Base-by-base conservation (phyloP, 2,329 filamentous ascomycete genomes). In the Botrytis fabae region DNA sequence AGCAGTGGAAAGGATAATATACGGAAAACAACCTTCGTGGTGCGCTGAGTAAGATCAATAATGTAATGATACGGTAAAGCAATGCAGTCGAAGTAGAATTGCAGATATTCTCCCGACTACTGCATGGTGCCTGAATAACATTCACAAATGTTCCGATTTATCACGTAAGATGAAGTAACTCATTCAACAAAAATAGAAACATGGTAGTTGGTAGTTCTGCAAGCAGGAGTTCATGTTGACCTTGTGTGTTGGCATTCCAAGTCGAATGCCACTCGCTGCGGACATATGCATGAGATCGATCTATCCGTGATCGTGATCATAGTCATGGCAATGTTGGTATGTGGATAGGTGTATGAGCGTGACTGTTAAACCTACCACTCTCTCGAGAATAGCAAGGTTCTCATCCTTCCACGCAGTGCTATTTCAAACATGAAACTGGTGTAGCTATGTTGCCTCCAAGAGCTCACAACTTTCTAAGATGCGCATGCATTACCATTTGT, bases 41-140 rank as follows among this genome's bases (percentile, higher is more conserved):
- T 72, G 65, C 44, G 62, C 70, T 72, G 62, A 72, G 51, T 72
- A 60, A 72, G 70, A 72, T 61, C 70, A 69, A 51, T 68, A 68
- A 62, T 28, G 62, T 68, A 42, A 65, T 38, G 18, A 51, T 46
- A 62, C 18, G 40, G 54, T 70, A 66, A 54, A 59, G 38, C 38
- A 59, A 71, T 66, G 51, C 70, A 35, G 6, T 57, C 42, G 20
- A 35, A 44, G 44, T 51, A 46, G 20, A 46, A 48, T n/a, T 40
- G 42, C 57, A 62, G 54, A 46, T 62, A 38, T 22, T 63, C 40
- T 70, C 54, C 59, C 59, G 25, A 32, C 44, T 62, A 59, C 70
- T 71, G 70, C 70, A 72, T 68, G 62, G 62, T 72, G 59, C 70
- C 70, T 72, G 70, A 68, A 59, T 14, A 59, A 42, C 32, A 71